A percentile compares a stretch with the other conserved stretches of the same genome.
phyloP scores from a whole-genome alignment of 371 early-diverging fungal species.

The Mortierella sp. region DNA sequence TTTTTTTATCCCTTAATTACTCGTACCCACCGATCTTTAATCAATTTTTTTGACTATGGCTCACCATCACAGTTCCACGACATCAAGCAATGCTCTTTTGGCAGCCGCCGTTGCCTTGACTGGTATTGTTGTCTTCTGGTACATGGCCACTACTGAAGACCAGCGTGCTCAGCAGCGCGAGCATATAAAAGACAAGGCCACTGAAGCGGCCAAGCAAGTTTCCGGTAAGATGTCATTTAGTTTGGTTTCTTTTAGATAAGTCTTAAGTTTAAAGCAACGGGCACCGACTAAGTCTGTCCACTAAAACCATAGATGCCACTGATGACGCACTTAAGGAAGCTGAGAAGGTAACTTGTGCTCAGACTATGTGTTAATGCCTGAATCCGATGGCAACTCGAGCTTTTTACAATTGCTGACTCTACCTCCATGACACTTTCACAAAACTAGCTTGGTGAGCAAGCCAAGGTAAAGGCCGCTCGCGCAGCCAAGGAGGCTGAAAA shows the following conservation, averaged over 20 bases:
- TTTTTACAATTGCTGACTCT: neutral
- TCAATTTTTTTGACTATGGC: slow-evolving; percentile 3
- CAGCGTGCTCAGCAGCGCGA: slow-evolving; percentile 37
- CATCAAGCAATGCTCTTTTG: slow-evolving; percentile 19
- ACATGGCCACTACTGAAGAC: slow-evolving; percentile 54
- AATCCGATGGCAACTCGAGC: neutral
- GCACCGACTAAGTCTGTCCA: neutral
- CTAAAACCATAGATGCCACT: slow-evolving; percentile 16
- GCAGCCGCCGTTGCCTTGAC: slow-evolving; percentile 29
- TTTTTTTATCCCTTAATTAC: neutral
- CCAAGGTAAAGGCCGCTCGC: slow-evolving; percentile 27
- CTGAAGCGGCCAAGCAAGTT: slow-evolving; percentile 25
- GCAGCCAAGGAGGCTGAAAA: slow-evolving; percentile 35
- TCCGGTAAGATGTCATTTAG: slow-evolving; percentile 17
- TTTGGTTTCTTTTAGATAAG: neutral
- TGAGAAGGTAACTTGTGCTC: slow-evolving; percentile 28
- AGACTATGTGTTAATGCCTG: neutral
- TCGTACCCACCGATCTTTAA: neutral
- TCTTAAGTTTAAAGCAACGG: neutral
- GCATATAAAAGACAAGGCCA: slow-evolving; percentile 29
- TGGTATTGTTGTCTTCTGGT: slow-evolving; percentile 41
- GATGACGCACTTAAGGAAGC: slow-evolving; percentile 52
- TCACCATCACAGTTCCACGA: slow-evolving; percentile 5
- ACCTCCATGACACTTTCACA: neutral
- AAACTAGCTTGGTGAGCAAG: slow-evolving; percentile 38